Base-by-base conservation (phyloP, 2,329 filamentous ascomycete species). In the Fusarium lateritium region DNA sequence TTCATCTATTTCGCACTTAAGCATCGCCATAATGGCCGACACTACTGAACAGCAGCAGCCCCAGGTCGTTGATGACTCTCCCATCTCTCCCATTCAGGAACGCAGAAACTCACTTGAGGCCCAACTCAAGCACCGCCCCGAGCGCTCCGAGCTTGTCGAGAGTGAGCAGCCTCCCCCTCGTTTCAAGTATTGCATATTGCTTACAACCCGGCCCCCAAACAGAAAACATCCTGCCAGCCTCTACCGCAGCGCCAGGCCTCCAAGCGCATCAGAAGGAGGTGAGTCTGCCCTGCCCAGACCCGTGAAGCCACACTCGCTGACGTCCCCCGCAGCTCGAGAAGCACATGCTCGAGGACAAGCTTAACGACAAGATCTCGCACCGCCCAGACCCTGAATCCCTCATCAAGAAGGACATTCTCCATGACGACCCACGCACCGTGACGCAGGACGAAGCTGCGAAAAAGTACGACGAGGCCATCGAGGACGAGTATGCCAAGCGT, bases 201-300 rank as follows among this genome's bases (percentile, higher is more conserved):
- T 76, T 60, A 75, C 67, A 59, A 47, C 36, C 57, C 33, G 56
- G 46, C 51, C 52, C 36, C 54, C 59, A 34, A 61, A 55, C 73
- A 95, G 92, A 90, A 73, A 97, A 97, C 81, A 97, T 98, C 78
- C 89, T 98, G 26, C 92, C 93, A 26, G 89, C 90, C 57, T 92
- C 92, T 33, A 91, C 81, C 52, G 93, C 92, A 19, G 94, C 94
- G 0, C 94, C 94, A 1, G 87, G 91, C 4, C 84, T 98, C 55
- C 90, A 91, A 76, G 93, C 91, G 57, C 89, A 94, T 66, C 94
- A 96, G 79, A 91, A 88, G 76, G 93, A 97, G 78, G 85, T 86
- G 64, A 76, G 80, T 70, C 49, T n/a, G 26, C 52, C 51, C 33
- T 24, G 36, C 50, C 28, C 28, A 22, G 36, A 45, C 19, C 43